Evolutionary conservation across 345 rosid genomes (phyloP), one percentile per base, ranked within the genome.

Genomic region (Pistacia vera): DNA sequence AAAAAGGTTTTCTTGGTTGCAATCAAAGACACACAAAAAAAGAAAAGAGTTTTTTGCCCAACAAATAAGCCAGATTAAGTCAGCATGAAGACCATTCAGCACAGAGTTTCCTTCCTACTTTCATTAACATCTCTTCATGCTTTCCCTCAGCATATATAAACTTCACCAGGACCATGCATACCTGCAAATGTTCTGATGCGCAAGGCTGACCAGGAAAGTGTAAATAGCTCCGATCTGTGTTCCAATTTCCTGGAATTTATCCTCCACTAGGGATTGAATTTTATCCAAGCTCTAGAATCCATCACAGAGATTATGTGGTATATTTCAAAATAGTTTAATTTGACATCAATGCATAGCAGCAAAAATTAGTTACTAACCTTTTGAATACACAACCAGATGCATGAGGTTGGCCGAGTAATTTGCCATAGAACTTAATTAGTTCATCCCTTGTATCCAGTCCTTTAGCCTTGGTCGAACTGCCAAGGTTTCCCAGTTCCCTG

Each of bases 361-460:
- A 63, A 69, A 68, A 56, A 56, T 71, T 33, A 68, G 64, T 48
- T 58, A 79, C 87, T 56, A 77, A 92, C 98, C 99, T 85, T 92
- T 93, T 76, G 90, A 83, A 79, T 95, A 95, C 49, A 93, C 86
- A 71, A 92, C 97, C 62, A 95, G 87, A 83, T 90, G 89, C 98
- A 95, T 95, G 55, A 90, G 87, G 85, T 90, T 95, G 74, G 99
- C 91, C 17, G 99, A 95, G 87, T 95, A 95, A 68, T 93, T 75
- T 69, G 92, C 93, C 81, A 70, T 95, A 95, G 81, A 95, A 91
- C 66, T 88, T 92, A 49, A 95, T 85, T 71, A 95, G 98, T 84
- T 93, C 97, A 17, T 73, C 71, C 71, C 95, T 90, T 72, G 90
- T 92, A 79, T 95, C 96, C 71, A 89, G 58, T 76, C 98, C 99